Evolutionary conservation across 768 basidiomycete species (phyloP), one percentile per base, ranked within the genome.

Genomic region (Phaeolepiota aurea): DNA sequence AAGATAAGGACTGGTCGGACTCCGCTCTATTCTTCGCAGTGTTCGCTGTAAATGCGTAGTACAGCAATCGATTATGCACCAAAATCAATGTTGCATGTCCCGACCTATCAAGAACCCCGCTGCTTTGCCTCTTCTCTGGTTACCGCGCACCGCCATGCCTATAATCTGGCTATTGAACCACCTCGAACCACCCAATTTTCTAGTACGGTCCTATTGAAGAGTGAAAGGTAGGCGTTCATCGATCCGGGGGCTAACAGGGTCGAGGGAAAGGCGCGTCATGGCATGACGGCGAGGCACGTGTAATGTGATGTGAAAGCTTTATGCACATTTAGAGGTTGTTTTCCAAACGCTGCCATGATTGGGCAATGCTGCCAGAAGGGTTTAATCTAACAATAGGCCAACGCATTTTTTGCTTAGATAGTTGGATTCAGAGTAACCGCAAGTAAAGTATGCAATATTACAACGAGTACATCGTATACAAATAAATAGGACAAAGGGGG

Each of bases 381-480:
- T n/a, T n/a, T n/a, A n/a, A n/a, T n/a, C n/a, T n/a, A n/a, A n/a
- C n/a, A n/a, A n/a, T n/a, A 28, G 25, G 7, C n/a, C 25, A 28
- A n/a, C 7, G 7, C n/a, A 7, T 28, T 28, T 7, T 28, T 28
- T 28, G 25, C 25, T 28, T n/a, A n/a, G 7, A 7, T 28, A 7
- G 25, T 28, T 7, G 7, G 7, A 28, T 28, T 28, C 25, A 38
- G 3, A 35, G 32, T 41, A 33, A 32, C 44, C 20, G 22, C 11
- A 22, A 25, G 21, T 45, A 45, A 34, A 32, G 40, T 45, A 45
- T 41, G 23, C 11, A 7, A n/a, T 38, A 9, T 33, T 36, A 45
- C 23, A 25, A 37, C 19, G 10, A 34, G 23, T 45, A 45, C 44
- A 41, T 12, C 21, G 33, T 34, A 41, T 33, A 45, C 32, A 42